These are phyloP conservation scores for Zygosaccharomyces sapae DNA, from an alignment of 1,139 yeast genomes.

Conservation along the genomic window DNA sequence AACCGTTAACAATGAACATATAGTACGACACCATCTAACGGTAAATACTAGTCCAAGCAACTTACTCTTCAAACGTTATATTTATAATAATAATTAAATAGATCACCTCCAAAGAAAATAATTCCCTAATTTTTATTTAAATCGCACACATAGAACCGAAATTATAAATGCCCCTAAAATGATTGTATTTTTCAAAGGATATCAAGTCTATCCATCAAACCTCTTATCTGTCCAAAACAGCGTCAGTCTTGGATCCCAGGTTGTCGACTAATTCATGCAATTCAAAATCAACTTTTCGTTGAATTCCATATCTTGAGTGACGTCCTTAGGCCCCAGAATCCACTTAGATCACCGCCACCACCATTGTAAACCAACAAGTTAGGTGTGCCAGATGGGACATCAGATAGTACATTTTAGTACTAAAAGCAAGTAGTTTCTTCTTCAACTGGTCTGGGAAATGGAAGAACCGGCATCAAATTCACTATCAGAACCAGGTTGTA, in stretches of 20 bases:
- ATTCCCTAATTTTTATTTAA: neutral
- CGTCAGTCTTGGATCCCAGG: conserved; percentile 24
- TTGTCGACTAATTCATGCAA: conserved; percentile 17
- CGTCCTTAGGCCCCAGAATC: conserved; percentile 53
- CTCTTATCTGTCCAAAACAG: conserved; percentile 26
- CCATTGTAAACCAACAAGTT: conserved; percentile 90
- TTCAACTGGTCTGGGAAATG: conserved; percentile 84
- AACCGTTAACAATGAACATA: neutral
- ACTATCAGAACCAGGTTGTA: conserved; percentile 82
- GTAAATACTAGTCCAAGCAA: neutral
- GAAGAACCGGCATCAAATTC: conserved; percentile 57
- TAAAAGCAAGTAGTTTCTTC: conserved; percentile 77
- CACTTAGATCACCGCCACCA: conserved; percentile 74
- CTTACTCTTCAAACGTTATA: neutral
- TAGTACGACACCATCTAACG: neutral
- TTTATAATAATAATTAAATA: neutral
- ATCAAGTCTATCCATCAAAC: conserved; percentile 24
- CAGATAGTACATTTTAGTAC: conserved; percentile 67
- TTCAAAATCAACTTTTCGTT: conserved; percentile 12
- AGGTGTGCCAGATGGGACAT: conserved; percentile 79
- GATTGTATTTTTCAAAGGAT: conserved; percentile 17
- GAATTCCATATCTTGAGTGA: conserved; percentile 10
- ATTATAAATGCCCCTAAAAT: conserved; percentile 1
- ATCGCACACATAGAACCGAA: neutral
- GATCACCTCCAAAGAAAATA: neutral